A percentile compares a stretch with the other conserved stretches of the same genome.
Evolutionary conservation across 805 yeast genomes (phyloP).

Genomic region (Diddensiella transvaalensis): DNA sequence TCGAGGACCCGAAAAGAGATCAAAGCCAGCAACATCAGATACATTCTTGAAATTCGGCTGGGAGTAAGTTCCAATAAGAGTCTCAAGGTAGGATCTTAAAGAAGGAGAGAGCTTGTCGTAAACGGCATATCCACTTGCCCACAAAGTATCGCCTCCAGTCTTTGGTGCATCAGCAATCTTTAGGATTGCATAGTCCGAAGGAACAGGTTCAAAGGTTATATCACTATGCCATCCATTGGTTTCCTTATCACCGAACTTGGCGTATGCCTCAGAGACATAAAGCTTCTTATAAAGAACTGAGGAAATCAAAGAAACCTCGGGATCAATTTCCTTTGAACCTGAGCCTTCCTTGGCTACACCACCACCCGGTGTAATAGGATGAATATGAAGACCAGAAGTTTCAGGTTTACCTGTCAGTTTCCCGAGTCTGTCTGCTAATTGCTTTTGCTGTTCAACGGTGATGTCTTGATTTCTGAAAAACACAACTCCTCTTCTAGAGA

Average conservation of each 20-base stretch:
- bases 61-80: slow-evolving; percentile 27
- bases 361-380: slow-evolving; percentile 34
- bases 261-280: slow-evolving; percentile 12
- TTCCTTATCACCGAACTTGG: neutral
- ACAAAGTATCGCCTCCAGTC: slow-evolving; percentile 51
- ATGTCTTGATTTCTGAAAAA: slow-evolving; percentile 46
- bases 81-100: slow-evolving; percentile 45
- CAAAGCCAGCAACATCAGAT: slow-evolving; percentile 14
- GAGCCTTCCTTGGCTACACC: slow-evolving; percentile 23
- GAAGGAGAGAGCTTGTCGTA: slow-evolving; percentile 51
- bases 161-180: slow-evolving; percentile 58
- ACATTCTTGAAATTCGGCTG: slow-evolving; percentile 21
- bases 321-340: slow-evolving; percentile 24
- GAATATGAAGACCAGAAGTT: slow-evolving; percentile 30
- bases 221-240: slow-evolving; percentile 65
- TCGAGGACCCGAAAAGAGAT: slow-evolving; percentile 24
- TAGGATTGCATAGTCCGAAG: slow-evolving; percentile 69
- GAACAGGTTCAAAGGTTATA: slow-evolving; percentile 70
- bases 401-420: slow-evolving; percentile 31
- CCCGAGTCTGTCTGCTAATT: slow-evolving; percentile 28
- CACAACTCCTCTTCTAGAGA: slow-evolving; percentile 50
- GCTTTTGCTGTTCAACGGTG: slow-evolving; percentile 29
- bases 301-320: slow-evolving; percentile 29
- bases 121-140: slow-evolving; percentile 52
- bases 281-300: slow-evolving; percentile 22